Base-by-base conservation (phyloP, 768 basidiomycete species). In the Termitomyces sp. region DNA sequence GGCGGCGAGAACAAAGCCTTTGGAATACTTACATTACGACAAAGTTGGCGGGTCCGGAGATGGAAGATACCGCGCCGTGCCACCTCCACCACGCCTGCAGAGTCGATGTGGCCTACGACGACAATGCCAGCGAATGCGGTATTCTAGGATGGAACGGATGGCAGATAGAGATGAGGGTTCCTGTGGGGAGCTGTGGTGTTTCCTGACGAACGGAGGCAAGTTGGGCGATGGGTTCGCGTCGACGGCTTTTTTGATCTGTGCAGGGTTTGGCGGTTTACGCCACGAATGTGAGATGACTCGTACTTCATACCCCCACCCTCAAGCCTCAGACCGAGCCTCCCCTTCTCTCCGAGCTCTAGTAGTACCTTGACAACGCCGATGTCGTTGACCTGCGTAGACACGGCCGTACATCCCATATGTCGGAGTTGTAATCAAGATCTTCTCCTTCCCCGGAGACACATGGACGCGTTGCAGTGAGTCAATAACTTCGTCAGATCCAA, bases 381-480 rank as follows among this genome's bases (percentile, higher is more conserved):
- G 69, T 99, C 97, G 69, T 99, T 99, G 47, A 98, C 87, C 67
- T 97, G 90, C 10, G 96, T 97, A 58, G 89, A 94, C 1, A 98
- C 96, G 13, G 81, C n/a, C 71, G 73, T 98, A 98, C 96, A 98
- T 99, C 18, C 96, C 97, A 69, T 98, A 98, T 12, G 97, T 98
- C 5, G 97, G 97, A 1, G 96, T 96, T 1, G 91, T 93, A 34
- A 84, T 88, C 68, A 98, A 71, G 36, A 97, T 89, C 68, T 87
- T 90, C 64, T 98, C 96, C 55, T 74, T 79, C 1, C 72, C 83
- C 0, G 97, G 97, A 1, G 73, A 74, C 64, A 95, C 95, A 61
- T 90, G 87, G 33, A 98, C 85, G 18, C 97, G 85, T 76, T 96
- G 95, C 48, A 98, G 78, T 54, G 98, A 76, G 69, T 99, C 97